Evolutionary conservation across 2,329 filamentous ascomycete species (phyloP).

Genomic region (Sarocladium strictum): DNA sequence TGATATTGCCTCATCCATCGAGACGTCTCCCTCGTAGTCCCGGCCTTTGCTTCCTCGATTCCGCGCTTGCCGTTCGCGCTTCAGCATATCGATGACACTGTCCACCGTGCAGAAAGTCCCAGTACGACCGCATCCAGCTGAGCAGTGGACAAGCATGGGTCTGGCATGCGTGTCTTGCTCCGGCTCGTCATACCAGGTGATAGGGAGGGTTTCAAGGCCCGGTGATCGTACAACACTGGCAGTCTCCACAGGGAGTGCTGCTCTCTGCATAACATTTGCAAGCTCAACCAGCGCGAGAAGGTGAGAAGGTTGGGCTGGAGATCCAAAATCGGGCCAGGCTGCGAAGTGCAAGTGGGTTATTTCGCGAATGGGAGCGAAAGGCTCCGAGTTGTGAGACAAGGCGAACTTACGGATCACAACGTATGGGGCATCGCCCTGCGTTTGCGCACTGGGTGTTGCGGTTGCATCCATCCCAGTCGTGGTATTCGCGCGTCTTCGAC

Average conservation of each 20-base stretch:
- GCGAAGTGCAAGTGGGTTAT: conserved; percentile 93
- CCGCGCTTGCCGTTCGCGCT: conserved; percentile 60
- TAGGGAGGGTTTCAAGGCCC: conserved; percentile 23
- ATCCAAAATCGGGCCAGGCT: conserved; percentile 96
- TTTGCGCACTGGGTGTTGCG: conserved; percentile 21
- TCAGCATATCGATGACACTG: conserved; percentile 92
- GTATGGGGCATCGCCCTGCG: conserved; percentile 55
- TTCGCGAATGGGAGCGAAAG: conserved; percentile 82
- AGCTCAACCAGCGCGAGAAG: conserved; percentile 86
- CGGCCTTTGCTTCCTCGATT: conserved; percentile 14
- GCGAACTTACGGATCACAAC: conserved; percentile 85
- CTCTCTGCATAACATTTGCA: conserved; percentile 67
- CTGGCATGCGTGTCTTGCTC: conserved; percentile 46
- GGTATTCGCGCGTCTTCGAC: conserved; percentile 49
- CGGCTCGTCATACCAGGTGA: conserved; percentile 53
- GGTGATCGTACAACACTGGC: conserved; percentile 26
- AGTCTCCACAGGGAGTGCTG: conserved; percentile 42
- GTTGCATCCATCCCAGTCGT: conserved; percentile 35
- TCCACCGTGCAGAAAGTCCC: conserved; percentile 97
- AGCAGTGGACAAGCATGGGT: conserved; percentile 90
- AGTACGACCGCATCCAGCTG: conserved; percentile 89
- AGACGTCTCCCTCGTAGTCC: conserved; percentile 38
- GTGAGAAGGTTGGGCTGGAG: conserved; percentile 81
- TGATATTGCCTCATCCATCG: conserved; percentile 33
- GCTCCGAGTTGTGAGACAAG: conserved; percentile 67